These are phyloP conservation scores for Plantago lanceolata DNA, from an alignment of 305 asterid genomes.

Conservation along the genomic window DNA sequence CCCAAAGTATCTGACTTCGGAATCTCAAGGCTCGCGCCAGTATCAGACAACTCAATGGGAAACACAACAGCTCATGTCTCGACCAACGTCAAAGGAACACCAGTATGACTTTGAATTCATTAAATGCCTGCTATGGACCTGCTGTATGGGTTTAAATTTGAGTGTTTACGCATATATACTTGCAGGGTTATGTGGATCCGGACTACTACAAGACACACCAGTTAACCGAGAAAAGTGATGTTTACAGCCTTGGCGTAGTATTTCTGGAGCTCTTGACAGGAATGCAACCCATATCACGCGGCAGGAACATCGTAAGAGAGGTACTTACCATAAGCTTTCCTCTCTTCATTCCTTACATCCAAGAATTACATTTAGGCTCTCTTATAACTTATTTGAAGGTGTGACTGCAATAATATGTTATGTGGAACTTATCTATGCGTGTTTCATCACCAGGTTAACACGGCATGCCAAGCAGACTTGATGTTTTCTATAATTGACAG, in stretches of 20 bases:
- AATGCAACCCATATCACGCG: too few species aligned
- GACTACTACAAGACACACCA: conserved; percentile 72
- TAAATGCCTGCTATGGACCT: too few species aligned
- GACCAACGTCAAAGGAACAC: conserved; percentile 86
- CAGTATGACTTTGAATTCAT: conserved; percentile 30
- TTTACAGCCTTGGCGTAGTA: conserved; percentile 85
- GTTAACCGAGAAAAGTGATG: conserved; percentile 83
- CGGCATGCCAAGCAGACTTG: conserved; percentile 56
- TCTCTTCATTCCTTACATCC: too few species aligned
- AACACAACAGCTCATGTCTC: conserved; percentile 48
- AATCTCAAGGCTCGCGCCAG: conserved; percentile 82
- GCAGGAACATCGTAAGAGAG: too few species aligned
- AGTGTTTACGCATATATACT: background rate
- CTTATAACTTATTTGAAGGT: too few species aligned
- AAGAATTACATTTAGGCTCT: too few species aligned
- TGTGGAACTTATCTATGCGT: too few species aligned
- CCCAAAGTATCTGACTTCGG: conserved; percentile 92
- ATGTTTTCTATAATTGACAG: conserved; percentile 65
- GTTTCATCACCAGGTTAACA: conserved; percentile 43
- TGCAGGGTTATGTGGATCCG: conserved; percentile 94
- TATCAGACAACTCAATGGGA: conserved; percentile 45
- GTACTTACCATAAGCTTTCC: too few species aligned
- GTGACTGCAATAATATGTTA: too few species aligned
- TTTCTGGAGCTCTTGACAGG: conserved; percentile 73
- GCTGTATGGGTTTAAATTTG: background rate